A percentile compares a stretch with the other conserved stretches of the same genome.
These are phyloP conservation scores for Artemisia tridentata DNA, from an alignment of 129 eudicot species.

Conservation along the genomic window DNA sequence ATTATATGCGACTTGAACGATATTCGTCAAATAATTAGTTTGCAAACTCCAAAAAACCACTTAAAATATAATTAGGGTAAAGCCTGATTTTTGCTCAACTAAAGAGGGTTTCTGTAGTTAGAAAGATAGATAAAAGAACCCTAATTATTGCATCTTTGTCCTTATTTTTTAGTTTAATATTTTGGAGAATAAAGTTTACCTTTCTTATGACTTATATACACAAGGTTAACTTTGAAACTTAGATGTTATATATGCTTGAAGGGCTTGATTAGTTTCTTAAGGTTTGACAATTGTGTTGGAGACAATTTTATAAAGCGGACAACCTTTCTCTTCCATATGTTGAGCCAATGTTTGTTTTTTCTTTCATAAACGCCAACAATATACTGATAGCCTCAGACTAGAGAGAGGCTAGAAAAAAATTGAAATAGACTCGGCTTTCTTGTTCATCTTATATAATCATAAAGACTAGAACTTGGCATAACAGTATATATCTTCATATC, in stretches of 20 bases:
- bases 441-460: constrained; percentile 1
- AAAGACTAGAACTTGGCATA: neutral
- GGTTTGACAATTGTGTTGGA: constrained; percentile 7
- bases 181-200: constrained; percentile 9
- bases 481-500: neutral
- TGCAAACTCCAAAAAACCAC: no score
- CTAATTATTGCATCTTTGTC: constrained; percentile 9
- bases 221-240: constrained; percentile 6
- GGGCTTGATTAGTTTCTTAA: constrained; percentile 10
- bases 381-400: no score
- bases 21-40: no score
- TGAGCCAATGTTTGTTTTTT: neutral
- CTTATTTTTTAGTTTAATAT: neutral
- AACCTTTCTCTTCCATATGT: neutral
- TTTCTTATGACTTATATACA: constrained; percentile 1
- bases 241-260: constrained; percentile 22
- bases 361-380: no score
- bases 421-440: constrained; percentile 15
- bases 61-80: neutral
- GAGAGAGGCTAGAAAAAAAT: no score
- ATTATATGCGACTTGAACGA: no score
- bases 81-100: neutral
- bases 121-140: neutral
- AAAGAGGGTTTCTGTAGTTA: constrained; percentile 12
- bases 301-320: neutral